Evolutionary conservation across 2,329 filamentous ascomycete genomes (phyloP).

Genomic region (Penicillium polonicum): DNA sequence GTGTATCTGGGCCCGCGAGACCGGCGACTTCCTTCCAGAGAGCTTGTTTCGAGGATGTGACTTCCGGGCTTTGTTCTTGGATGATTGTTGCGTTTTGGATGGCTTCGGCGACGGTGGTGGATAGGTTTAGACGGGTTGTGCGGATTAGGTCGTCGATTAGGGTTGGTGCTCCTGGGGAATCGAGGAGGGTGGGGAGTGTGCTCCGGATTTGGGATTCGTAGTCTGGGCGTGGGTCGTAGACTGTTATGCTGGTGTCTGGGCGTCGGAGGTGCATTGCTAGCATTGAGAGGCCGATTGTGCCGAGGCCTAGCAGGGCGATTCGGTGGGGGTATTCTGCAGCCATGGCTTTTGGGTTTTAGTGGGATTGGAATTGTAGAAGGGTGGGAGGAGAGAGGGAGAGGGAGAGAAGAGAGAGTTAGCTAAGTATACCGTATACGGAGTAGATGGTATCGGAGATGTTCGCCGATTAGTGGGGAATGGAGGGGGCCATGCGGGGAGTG

Average conservation of each 20-base stretch:
- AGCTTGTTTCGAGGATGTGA: constrained; percentile 50
- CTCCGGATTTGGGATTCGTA: constrained; percentile 45
- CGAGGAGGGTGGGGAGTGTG: constrained; percentile 47
- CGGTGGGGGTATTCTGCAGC: constrained; percentile 17
- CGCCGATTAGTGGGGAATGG: not conserved
- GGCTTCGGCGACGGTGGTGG: constrained; percentile 40
- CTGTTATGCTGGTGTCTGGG: constrained; percentile 42
- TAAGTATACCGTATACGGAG: not conserved
- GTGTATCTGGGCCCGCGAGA: constrained; percentile 44
- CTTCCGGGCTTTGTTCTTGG: constrained; percentile 61
- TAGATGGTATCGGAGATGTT: not conserved
- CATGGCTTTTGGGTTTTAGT: not conserved
- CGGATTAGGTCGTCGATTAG: constrained; percentile 26
- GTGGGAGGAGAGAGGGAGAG: not conserved
- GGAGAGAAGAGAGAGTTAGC: not conserved
- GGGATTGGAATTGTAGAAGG: not conserved
- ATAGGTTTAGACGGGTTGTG: constrained; percentile 37
- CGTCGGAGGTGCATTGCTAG: constrained; percentile 54
- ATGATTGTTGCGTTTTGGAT: constrained; percentile 52
- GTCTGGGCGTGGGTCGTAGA: constrained; percentile 54
- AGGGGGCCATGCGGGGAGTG: not conserved
- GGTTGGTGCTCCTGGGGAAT: constrained; percentile 1
- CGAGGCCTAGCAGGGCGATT: constrained; percentile 40
- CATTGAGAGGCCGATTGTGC: constrained; percentile 56
- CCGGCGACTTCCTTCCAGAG: constrained; percentile 55